A percentile compares a stretch with the other conserved stretches of the same genome.
Conservation (phyloP, 345 rosid genomes). For the Pistacia vera region DNA sequence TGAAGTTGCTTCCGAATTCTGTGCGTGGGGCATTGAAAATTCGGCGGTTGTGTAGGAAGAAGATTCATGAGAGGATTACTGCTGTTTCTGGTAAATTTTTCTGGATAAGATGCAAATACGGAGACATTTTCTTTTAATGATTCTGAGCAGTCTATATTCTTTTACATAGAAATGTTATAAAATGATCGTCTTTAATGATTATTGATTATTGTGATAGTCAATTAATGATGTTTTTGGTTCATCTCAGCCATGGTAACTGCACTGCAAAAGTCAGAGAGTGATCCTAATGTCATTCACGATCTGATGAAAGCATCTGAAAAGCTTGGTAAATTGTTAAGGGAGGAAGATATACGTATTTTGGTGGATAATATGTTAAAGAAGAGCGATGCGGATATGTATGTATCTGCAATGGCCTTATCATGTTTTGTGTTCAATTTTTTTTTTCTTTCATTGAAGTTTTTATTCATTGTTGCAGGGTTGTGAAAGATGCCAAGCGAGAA, state of each 20-base stretch:
- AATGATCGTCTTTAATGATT: background rate
- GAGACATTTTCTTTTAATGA: background rate
- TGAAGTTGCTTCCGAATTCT: slow-evolving; percentile 64
- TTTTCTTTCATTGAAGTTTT: background rate
- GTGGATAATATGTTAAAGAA: slow-evolving; percentile 56
- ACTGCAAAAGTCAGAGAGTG: slow-evolving; percentile 45
- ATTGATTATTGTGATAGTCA: background rate
- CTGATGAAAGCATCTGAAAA: slow-evolving; percentile 54
- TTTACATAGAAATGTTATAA: background rate
- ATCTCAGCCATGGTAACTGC: slow-evolving; percentile 67
- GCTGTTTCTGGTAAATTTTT: slow-evolving; percentile 64
- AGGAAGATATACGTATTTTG: slow-evolving; percentile 61
- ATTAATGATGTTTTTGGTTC: slow-evolving; percentile 24
- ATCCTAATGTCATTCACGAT: slow-evolving; percentile 32
- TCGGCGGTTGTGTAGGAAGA: slow-evolving; percentile 72
- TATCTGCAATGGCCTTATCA: slow-evolving; percentile 17
- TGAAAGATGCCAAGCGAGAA: slow-evolving; percentile 60
- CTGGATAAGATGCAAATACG: too few relatives aligned
- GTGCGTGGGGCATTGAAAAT: slow-evolving; percentile 58
- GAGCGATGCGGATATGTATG: slow-evolving; percentile 61
- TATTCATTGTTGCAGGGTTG: slow-evolving; percentile 43
- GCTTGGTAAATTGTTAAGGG: slow-evolving; percentile 59
- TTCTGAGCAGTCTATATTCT: background rate
- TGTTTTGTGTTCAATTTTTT: background rate
- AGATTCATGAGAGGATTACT: slow-evolving; percentile 79